These are phyloP conservation scores for Phytophthora tubulina DNA, from an alignment of 352 stramenopile species.

Conservation along the genomic window DNA sequence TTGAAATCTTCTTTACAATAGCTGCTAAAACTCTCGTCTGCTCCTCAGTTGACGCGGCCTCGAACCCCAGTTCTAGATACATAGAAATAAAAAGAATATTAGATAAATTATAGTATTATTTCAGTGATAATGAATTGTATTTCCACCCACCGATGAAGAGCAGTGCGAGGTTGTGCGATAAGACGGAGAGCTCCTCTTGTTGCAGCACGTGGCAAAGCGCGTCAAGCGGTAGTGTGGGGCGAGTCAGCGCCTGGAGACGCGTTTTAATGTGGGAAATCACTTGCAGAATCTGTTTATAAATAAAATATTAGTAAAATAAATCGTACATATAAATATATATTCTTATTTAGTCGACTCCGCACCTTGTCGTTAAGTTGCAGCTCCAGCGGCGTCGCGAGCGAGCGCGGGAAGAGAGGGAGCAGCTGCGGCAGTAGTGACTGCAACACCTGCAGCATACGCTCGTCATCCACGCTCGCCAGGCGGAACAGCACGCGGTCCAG, in stretches of 20 bases:
- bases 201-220: constrained; percentile 58
- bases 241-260: constrained; percentile 63
- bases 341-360: neutral
- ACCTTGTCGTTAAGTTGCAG: constrained; percentile 81
- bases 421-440: constrained; percentile 76
- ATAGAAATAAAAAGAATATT: constrained; percentile 1
- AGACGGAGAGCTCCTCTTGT: constrained; percentile 52
- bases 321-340: neutral
- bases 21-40: constrained; percentile 48
- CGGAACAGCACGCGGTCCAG: constrained; percentile 85
- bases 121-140: neutral
- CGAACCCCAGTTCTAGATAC: constrained; percentile 71
- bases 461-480: constrained; percentile 73
- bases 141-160: constrained; percentile 72
- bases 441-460: constrained; percentile 69
- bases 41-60: constrained; percentile 52
- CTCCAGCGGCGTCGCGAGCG: constrained; percentile 45
- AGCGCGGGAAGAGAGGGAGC: constrained; percentile 64
- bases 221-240: constrained; percentile 58
- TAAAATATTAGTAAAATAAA: constrained; percentile 6
- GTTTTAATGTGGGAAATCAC: constrained; percentile 82
- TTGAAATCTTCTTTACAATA: constrained; percentile 45
- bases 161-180: constrained; percentile 74
- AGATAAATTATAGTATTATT: neutral
- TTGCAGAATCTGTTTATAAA: constrained; percentile 63